A percentile compares a stretch with the other conserved stretches of the same genome.
These are phyloP conservation scores for Claviceps capensis DNA, from an alignment of 2,329 filamentous ascomycete species.

Conservation along the genomic window DNA sequence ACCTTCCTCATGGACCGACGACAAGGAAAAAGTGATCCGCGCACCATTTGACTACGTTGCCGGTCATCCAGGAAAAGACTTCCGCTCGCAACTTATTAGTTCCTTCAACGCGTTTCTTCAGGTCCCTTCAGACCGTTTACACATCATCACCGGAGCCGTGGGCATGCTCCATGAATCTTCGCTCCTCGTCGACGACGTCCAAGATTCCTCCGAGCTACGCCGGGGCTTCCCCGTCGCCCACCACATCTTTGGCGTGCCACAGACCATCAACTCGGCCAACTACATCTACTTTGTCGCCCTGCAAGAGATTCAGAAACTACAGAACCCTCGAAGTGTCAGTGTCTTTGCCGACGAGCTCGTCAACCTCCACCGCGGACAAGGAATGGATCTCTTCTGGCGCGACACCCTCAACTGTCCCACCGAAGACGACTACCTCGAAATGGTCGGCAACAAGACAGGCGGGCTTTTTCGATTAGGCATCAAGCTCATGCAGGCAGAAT, in stretches of 20 bases:
- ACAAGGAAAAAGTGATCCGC: slow-evolving; percentile 65
- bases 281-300: slow-evolving; percentile 78
- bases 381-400: slow-evolving; percentile 85
- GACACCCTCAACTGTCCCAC: slow-evolving; percentile 72
- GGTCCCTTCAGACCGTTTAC: slow-evolving; percentile 55
- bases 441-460: slow-evolving; percentile 85
- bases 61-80: slow-evolving; percentile 70
- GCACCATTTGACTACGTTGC: slow-evolving; percentile 73
- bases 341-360: slow-evolving; percentile 74
- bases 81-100: slow-evolving; percentile 64
- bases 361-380: slow-evolving; percentile 75
- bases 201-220: slow-evolving; percentile 65
- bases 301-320: slow-evolving; percentile 57
- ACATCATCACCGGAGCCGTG: slow-evolving; percentile 64
- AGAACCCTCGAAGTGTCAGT: slow-evolving; percentile 50
- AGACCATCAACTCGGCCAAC: slow-evolving; percentile 84
- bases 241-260: slow-evolving; percentile 69
- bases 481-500: slow-evolving; percentile 77
- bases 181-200: slow-evolving; percentile 74
- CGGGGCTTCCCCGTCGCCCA: slow-evolving; percentile 73
- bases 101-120: slow-evolving; percentile 73
- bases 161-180: slow-evolving; percentile 80
- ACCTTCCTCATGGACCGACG: slow-evolving; percentile 46
- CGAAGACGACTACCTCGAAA: slow-evolving; percentile 85
- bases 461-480: slow-evolving; percentile 74